phyloP scores from a whole-genome alignment of 2,329 filamentous ascomycete species.

The Fusarium abutilonis region DNA sequence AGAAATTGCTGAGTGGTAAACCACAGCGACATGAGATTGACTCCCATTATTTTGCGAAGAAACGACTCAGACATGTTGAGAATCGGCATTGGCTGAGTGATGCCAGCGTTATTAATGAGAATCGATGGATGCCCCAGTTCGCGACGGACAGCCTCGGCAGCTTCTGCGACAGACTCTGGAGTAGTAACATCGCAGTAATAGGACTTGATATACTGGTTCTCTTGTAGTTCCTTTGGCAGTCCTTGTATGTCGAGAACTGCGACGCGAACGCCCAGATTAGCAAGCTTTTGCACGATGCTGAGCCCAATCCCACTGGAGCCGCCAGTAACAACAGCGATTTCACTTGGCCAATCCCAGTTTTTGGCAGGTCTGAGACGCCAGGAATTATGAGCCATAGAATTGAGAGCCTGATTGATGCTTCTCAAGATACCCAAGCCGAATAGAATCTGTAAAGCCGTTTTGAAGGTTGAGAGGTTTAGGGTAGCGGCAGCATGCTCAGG shows the following conservation, averaged over 20 bases:
- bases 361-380: constrained; percentile 40
- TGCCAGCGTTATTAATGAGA: constrained; percentile 76
- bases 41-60: constrained; percentile 71
- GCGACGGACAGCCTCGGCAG: constrained; percentile 51
- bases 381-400: constrained; percentile 45
- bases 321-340: constrained; percentile 57
- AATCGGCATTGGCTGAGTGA: constrained; percentile 67
- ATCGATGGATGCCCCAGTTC: constrained; percentile 71
- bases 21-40: constrained; percentile 74
- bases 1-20: constrained; percentile 72
- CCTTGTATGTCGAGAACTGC: constrained; percentile 71
- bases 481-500: constrained; percentile 12
- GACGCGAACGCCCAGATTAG: constrained; percentile 64
- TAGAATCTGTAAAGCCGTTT: constrained; percentile 31
- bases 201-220: constrained; percentile 40
- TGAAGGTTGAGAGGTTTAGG: constrained; percentile 13
- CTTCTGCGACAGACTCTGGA: constrained; percentile 56
- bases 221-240: constrained; percentile 42
- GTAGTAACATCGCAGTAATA: constrained; percentile 55
- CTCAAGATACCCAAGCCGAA: constrained; percentile 41
- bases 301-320: constrained; percentile 56
- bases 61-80: constrained; percentile 65
- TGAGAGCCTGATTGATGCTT: constrained; percentile 41
- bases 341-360: constrained; percentile 52
- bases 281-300: constrained; percentile 48